These are phyloP conservation scores for Penicillium sp. DNA, from an alignment of 2,329 filamentous ascomycete species.

Conservation along the genomic window DNA sequence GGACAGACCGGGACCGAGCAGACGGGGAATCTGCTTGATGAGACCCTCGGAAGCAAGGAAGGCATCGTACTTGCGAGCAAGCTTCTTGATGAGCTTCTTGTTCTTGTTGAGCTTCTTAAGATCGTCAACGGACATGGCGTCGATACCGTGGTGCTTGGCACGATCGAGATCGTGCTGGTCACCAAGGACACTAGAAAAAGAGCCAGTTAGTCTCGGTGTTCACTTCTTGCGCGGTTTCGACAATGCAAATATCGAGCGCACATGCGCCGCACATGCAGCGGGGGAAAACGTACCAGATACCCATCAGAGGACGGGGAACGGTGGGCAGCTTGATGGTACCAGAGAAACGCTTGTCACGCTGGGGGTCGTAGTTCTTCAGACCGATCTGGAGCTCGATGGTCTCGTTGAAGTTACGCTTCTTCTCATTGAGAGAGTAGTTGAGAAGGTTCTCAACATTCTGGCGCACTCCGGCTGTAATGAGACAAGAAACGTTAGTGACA, in stretches of 20 bases:
- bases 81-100: constrained; percentile 99
- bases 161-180: constrained; percentile 99
- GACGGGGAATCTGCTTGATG: constrained; percentile 99
- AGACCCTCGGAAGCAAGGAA: constrained; percentile 96
- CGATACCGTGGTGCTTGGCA: constrained; percentile 98
- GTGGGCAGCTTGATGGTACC: constrained; percentile 95
- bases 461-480: constrained; percentile 77
- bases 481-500: constrained; percentile 14
- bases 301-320: constrained; percentile 89
- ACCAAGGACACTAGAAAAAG: constrained; percentile 69
- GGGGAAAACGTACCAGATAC: constrained; percentile 66
- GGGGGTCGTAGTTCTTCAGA: constrained; percentile 98
- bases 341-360: constrained; percentile 99
- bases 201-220: not conserved
- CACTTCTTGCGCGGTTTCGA: not conserved
- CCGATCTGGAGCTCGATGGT: constrained; percentile 83
- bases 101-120: constrained; percentile 99
- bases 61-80: constrained; percentile 99
- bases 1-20: constrained; percentile 96
- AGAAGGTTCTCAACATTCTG: constrained; percentile 90
- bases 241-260: not conserved
- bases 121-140: constrained; percentile 98
- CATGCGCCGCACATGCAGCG: not conserved
- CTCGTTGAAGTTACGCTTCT: constrained; percentile 98
- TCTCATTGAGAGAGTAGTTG: constrained; percentile 90